phyloP scores from a whole-genome alignment of 2,329 filamentous ascomycete species.

The Juglanconis juglandina region DNA sequence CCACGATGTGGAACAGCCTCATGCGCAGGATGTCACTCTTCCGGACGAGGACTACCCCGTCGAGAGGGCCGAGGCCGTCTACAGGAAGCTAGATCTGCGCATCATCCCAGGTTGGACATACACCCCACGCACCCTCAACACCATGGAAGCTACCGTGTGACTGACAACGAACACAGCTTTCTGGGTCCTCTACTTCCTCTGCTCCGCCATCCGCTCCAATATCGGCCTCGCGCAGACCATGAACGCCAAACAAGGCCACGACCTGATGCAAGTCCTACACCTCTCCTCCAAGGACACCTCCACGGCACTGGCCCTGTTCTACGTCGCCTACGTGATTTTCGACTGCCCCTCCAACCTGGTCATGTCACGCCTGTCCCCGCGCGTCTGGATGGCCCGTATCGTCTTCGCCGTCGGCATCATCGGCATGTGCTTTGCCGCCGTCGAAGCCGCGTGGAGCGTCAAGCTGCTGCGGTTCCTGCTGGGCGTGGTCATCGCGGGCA shows the following conservation, averaged over 20 bases:
- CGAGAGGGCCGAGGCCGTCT: constrained; percentile 53
- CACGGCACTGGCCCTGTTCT: constrained; percentile 82
- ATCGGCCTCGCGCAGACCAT: constrained; percentile 93
- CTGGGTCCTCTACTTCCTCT: constrained; percentile 88
- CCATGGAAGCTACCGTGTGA: not conserved
- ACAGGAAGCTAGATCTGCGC: constrained; percentile 55
- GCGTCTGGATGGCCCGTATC: constrained; percentile 89
- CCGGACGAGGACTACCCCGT: constrained; percentile 41
- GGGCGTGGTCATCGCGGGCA: constrained; percentile 82
- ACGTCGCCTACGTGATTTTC: constrained; percentile 87
- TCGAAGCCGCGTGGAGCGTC: constrained; percentile 78
- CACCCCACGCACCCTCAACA: not conserved
- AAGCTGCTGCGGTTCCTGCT: constrained; percentile 84
- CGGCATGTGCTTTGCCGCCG: constrained; percentile 77
- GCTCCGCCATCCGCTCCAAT: constrained; percentile 87
- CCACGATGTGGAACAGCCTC: constrained; percentile 1
- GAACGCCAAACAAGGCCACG: constrained; percentile 69
- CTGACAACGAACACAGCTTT: constrained; percentile 53
- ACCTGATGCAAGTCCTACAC: constrained; percentile 68
- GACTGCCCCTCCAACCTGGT: constrained; percentile 84
- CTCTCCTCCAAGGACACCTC: constrained; percentile 75
- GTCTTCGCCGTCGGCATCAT: constrained; percentile 84
- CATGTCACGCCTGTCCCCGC: constrained; percentile 81
- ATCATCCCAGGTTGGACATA: constrained; percentile 52
- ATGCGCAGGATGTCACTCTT: constrained; percentile 2